phyloP scores from a whole-genome alignment of 345 rosid genomes.

The Populus euphratica region DNA sequence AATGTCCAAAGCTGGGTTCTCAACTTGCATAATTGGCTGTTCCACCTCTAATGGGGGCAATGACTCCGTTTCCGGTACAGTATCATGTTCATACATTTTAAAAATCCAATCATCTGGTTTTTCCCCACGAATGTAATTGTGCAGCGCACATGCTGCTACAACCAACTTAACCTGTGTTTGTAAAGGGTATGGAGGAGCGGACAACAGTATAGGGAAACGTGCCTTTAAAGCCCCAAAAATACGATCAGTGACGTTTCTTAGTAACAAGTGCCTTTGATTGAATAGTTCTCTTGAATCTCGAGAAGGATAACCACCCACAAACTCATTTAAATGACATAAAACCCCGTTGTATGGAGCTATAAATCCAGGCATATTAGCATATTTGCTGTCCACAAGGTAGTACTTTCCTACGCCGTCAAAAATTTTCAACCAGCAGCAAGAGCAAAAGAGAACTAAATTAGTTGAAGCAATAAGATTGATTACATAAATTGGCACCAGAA shows the following conservation, averaged over 20 bases:
- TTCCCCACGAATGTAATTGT: slow-evolving; percentile 70
- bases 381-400: slow-evolving; percentile 69
- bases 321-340: slow-evolving; percentile 38
- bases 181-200: slow-evolving; percentile 89
- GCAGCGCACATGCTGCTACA: slow-evolving; percentile 75
- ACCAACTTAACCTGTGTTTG: slow-evolving; percentile 86
- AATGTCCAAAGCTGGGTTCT: slow-evolving; percentile 33
- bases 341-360: slow-evolving; percentile 59
- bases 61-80: slow-evolving; percentile 33
- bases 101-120: slow-evolving; percentile 71
- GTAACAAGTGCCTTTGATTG: slow-evolving; percentile 63
- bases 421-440: background rate
- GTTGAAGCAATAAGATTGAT: background rate
- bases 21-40: slow-evolving; percentile 31
- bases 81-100: slow-evolving; percentile 45
- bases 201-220: slow-evolving; percentile 72
- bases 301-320: slow-evolving; percentile 41
- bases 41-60: slow-evolving; percentile 37
- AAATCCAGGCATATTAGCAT: slow-evolving; percentile 69
- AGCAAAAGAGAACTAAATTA: background rate
- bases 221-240: slow-evolving; percentile 68
- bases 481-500: background rate
- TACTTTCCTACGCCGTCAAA: slow-evolving; percentile 57
- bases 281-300: slow-evolving; percentile 65
- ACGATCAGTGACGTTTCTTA: slow-evolving; percentile 48